phyloP scores from a whole-genome alignment of 148 eudicot species.

The Silene conica region DNA sequence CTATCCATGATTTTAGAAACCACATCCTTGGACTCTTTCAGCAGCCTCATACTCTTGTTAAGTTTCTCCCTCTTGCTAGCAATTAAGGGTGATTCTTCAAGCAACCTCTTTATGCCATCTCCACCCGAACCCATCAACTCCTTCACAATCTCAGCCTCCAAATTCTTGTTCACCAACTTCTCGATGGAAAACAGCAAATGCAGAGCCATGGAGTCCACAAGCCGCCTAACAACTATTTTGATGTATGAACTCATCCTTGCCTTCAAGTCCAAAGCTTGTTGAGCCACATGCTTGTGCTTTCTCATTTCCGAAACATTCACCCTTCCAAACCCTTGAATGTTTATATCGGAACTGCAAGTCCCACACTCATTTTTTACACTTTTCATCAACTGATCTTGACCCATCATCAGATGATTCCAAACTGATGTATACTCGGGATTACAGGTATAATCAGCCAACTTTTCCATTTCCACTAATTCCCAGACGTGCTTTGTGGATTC shows the following conservation, averaged over 20 bases:
- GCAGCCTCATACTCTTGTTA: slow-evolving; percentile 41
- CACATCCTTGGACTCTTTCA: slow-evolving; percentile 46
- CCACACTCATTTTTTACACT: slow-evolving; percentile 1
- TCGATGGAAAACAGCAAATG: slow-evolving; percentile 41
- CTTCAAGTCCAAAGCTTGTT: slow-evolving; percentile 14
- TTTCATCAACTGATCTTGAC: slow-evolving; percentile 20
- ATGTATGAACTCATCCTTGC: slow-evolving; percentile 28
- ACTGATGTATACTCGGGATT: slow-evolving; percentile 29
- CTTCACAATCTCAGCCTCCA: slow-evolving; percentile 42
- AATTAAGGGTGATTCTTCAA: slow-evolving; percentile 45
- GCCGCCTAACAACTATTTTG: slow-evolving; percentile 50
- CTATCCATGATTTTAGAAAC: slow-evolving; percentile 34
- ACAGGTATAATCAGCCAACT: slow-evolving; percentile 35
- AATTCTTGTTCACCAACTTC: slow-evolving; percentile 46
- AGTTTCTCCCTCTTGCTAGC: slow-evolving; percentile 44
- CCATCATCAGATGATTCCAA: slow-evolving; percentile 27
- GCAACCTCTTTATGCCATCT: slow-evolving; percentile 47
- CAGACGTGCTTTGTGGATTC: slow-evolving; percentile 18
- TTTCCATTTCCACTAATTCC: slow-evolving; percentile 31
- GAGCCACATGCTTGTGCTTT: too few relatives aligned
- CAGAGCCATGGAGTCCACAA: slow-evolving; percentile 52
- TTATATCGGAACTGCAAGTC: neutral
- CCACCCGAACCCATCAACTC: slow-evolving; percentile 44
- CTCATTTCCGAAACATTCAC: too few relatives aligned
- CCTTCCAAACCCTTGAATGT: slow-evolving; percentile 5